Conservation (phyloP, 2,329 filamentous ascomycete genomes). For the Diaporthe citri region DNA sequence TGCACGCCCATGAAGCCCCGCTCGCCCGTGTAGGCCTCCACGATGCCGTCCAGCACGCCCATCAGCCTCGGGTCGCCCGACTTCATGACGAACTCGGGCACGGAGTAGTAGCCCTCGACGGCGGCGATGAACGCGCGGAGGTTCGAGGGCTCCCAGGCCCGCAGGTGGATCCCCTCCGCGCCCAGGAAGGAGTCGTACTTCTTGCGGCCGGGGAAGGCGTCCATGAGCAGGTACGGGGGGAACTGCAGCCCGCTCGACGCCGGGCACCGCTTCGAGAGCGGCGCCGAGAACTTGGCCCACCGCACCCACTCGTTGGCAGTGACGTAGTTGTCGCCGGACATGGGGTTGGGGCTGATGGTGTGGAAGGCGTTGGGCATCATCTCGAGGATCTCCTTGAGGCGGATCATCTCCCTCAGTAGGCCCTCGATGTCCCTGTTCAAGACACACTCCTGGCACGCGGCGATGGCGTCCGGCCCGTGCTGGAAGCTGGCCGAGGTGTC, state of each 20-base stretch:
- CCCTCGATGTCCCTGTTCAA: slow-evolving; percentile 66
- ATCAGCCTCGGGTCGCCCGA: slow-evolving; percentile 63
- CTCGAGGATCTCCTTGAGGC: slow-evolving; percentile 65
- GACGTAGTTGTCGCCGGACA: slow-evolving; percentile 63
- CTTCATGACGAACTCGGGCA: slow-evolving; percentile 65
- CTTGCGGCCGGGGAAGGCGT: slow-evolving; percentile 65
- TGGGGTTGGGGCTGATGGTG: slow-evolving; percentile 65
- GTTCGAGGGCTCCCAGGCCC: slow-evolving; percentile 67
- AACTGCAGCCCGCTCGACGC: slow-evolving; percentile 66
- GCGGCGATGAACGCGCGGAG: slow-evolving; percentile 67
- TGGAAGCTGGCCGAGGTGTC: slow-evolving; percentile 60
- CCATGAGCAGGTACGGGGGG: slow-evolving; percentile 66
- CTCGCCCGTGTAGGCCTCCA: slow-evolving; percentile 68
- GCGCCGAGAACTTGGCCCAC: slow-evolving; percentile 64
- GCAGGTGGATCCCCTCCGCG: slow-evolving; percentile 63
- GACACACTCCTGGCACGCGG: slow-evolving; percentile 65
- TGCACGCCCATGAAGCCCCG: slow-evolving; percentile 69
- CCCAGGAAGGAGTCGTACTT: slow-evolving; percentile 66
- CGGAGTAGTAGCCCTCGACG: slow-evolving; percentile 65
- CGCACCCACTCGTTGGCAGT: slow-evolving; percentile 62
- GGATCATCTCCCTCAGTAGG: slow-evolving; percentile 62
- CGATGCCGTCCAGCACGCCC: slow-evolving; percentile 66
- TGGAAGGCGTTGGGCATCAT: slow-evolving; percentile 67
- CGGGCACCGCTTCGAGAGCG: slow-evolving; percentile 62
- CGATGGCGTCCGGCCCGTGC: slow-evolving; percentile 64